Evolutionary conservation across 2,329 filamentous ascomycete species (phyloP).

Genomic region (Neofusicoccum umdonicola): DNA sequence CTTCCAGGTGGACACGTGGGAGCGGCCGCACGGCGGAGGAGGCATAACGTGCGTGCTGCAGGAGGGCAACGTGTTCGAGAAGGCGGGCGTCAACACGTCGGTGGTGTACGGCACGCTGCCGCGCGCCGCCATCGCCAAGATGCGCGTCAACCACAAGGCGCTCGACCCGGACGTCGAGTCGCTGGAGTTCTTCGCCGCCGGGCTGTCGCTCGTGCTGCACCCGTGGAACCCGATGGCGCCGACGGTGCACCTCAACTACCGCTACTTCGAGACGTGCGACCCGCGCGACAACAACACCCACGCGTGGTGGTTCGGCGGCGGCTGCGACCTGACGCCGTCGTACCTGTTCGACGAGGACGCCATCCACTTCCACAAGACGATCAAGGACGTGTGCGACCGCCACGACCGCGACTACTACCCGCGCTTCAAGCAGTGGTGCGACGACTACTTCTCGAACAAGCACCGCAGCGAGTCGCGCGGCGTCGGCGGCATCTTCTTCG

Average conservation of each 20-base stretch:
- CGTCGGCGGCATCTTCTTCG: conserved; percentile 96
- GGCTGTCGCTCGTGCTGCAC: conserved; percentile 88
- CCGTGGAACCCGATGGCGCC: conserved; percentile 95
- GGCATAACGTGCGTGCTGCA: conserved; percentile 94
- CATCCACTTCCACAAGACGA: conserved; percentile 90
- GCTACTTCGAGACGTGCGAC: conserved; percentile 95
- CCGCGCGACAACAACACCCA: conserved; percentile 70
- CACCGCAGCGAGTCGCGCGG: conserved; percentile 85
- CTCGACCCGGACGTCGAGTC: conserved; percentile 76
- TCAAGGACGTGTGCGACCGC: conserved; percentile 89
- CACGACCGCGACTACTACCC: conserved; percentile 92
- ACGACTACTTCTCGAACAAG: conserved; percentile 93
- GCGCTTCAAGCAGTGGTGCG: conserved; percentile 96
- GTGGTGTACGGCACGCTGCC: conserved; percentile 92
- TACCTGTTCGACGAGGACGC: conserved; percentile 98
- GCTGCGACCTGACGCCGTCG: conserved; percentile 85
- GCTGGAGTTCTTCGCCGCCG: conserved; percentile 92
- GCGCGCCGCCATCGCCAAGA: conserved; percentile 81
- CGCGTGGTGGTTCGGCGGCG: conserved; percentile 98
- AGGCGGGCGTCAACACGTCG: conserved; percentile 92
- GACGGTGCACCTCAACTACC: conserved; percentile 96
- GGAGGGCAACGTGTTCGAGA: conserved; percentile 95
- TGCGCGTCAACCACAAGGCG: conserved; percentile 89
- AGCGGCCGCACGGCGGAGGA: conserved; percentile 81
- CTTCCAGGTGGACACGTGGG: conserved; percentile 85